These are phyloP conservation scores for Trichoderma breve DNA, from an alignment of 2,329 filamentous ascomycete species.

Conservation along the genomic window DNA sequence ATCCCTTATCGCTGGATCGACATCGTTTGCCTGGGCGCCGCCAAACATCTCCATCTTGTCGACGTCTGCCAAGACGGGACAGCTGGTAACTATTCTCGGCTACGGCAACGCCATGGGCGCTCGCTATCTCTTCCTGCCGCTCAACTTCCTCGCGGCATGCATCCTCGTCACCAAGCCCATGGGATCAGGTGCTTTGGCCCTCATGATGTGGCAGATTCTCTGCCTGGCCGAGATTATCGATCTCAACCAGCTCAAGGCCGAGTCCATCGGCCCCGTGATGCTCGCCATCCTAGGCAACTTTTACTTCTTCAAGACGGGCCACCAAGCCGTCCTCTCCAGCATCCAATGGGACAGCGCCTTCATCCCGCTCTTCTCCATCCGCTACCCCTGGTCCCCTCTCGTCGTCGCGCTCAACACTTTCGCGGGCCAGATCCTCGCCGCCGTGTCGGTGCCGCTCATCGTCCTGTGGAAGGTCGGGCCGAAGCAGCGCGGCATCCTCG, in stretches of 20 bases:
- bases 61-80: conserved; percentile 42
- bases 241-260: conserved; percentile 58
- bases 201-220: conserved; percentile 86
- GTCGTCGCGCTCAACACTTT: conserved; percentile 84
- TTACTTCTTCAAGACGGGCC: conserved; percentile 96
- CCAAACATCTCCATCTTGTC: conserved; percentile 75
- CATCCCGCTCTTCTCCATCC: conserved; percentile 76
- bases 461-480: conserved; percentile 87
- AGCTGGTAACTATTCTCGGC: conserved; percentile 74
- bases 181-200: conserved; percentile 78
- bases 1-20: conserved; percentile 77
- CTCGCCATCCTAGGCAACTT: conserved; percentile 88
- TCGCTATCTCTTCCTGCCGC: conserved; percentile 79
- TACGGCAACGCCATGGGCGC: conserved; percentile 93
- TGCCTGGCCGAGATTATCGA: conserved; percentile 68
- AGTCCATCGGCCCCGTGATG: conserved; percentile 77
- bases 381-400: conserved; percentile 86
- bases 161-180: conserved; percentile 90
- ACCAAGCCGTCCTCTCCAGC: conserved; percentile 81
- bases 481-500: conserved; percentile 66
- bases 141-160: conserved; percentile 74
- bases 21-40: conserved; percentile 81
- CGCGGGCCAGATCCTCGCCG: conserved; percentile 81
- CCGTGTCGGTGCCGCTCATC: conserved; percentile 73
- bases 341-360: conserved; percentile 98